Conservation (phyloP, 345 rosid species). For the Diplotaxis tenuifolia region DNA sequence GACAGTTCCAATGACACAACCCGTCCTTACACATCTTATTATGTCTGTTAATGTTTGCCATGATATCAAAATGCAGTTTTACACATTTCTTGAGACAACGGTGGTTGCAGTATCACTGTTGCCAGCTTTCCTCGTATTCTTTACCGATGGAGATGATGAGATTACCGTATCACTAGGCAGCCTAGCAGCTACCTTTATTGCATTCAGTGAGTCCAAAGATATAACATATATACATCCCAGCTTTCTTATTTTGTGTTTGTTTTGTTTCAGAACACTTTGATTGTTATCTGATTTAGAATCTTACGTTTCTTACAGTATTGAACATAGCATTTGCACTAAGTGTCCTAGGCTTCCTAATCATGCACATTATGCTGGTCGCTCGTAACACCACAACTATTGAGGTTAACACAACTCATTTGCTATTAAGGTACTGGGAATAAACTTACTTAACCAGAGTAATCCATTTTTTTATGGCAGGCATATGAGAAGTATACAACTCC, state of each 20-base stretch:
- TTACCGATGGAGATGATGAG: conserved; percentile 53
- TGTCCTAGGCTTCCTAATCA: conserved; percentile 72
- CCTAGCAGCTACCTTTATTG: conserved; percentile 63
- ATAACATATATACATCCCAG: not conserved
- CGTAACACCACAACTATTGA: conserved; percentile 81
- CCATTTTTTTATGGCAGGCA: conserved; percentile 43
- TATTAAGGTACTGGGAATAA: not conserved
- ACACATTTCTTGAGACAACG: conserved; percentile 78
- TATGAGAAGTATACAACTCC: conserved; percentile 66
- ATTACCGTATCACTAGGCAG: conserved; percentile 62
- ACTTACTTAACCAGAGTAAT: not conserved
- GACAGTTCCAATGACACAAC: not conserved
- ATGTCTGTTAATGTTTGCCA: not conserved
- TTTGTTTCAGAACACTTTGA: not conserved
- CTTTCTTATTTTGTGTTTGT: not conserved
- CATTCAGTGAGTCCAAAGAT: conserved; percentile 56
- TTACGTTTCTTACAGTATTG: conserved; percentile 47
- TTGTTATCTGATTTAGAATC: not conserved
- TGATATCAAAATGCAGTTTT: conserved; percentile 54
- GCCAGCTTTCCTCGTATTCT: conserved; percentile 66
- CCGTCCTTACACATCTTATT: not conserved
- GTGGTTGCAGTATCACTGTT: conserved; percentile 61
- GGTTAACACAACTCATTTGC: conserved; percentile 42
- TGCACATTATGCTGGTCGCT: conserved; percentile 60
- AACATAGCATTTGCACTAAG: conserved; percentile 76